Conservation (phyloP, 164 flowering plant species). For the Platanus orientalis region DNA sequence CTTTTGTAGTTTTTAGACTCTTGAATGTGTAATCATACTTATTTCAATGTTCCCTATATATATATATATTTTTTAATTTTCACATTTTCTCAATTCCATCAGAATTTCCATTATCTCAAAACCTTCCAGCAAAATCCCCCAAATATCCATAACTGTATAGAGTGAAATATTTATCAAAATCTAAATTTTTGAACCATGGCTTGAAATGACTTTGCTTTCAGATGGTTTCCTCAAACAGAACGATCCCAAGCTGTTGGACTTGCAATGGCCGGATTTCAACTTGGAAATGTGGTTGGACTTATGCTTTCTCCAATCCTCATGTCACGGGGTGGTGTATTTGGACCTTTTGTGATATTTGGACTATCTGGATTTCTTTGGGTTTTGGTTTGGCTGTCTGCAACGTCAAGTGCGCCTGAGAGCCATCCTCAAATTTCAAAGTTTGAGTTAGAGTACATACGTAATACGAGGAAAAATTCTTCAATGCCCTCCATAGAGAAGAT, state of each 20-base stretch:
- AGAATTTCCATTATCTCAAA: too few species aligned
- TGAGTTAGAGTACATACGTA: slow-evolving; percentile 68
- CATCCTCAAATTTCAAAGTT: slow-evolving; percentile 74
- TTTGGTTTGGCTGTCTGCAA: slow-evolving; percentile 90
- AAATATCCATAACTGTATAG: too few species aligned
- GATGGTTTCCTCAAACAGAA: slow-evolving; percentile 96
- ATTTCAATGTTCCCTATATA: too few species aligned
- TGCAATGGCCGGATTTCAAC: slow-evolving; percentile 95
- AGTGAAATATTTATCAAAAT: slow-evolving; percentile 10
- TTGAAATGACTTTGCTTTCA: slow-evolving; percentile 29
- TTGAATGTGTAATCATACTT: too few species aligned
- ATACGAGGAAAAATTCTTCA: slow-evolving; percentile 21
- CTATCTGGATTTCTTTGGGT: slow-evolving; percentile 94
- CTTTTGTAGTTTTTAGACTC: too few species aligned
- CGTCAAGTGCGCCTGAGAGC: slow-evolving; percentile 64
- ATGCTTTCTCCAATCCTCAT: slow-evolving; percentile 91
- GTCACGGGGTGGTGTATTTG: slow-evolving; percentile 85
- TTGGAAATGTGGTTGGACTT: slow-evolving; percentile 88
- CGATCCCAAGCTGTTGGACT: slow-evolving; percentile 89
- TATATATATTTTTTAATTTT: too few species aligned
- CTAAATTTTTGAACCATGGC: slow-evolving; percentile 13
- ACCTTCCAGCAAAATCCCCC: too few species aligned
- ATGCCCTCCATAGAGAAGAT: slow-evolving; percentile 24
- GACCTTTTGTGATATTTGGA: slow-evolving; percentile 97
- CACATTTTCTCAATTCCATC: too few species aligned